These are phyloP conservation scores for Quaeritorhiza haematococci DNA, from an alignment of 371 early-diverging fungal genomes.

Conservation along the genomic window DNA sequence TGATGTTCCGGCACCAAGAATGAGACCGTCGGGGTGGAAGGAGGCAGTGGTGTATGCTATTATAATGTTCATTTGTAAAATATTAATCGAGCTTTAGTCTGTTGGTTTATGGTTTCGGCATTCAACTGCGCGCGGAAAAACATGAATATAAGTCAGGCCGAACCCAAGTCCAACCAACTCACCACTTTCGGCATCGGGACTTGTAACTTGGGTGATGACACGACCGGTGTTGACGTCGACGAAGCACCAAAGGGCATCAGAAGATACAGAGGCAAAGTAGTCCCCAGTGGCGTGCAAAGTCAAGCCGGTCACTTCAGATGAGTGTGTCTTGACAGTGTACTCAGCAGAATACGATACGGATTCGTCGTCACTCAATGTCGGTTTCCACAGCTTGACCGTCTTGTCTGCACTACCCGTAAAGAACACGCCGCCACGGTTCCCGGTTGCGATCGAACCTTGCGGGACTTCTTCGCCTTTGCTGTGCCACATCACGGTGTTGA, in stretches of 20 bases:
- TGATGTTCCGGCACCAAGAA: constrained; percentile 74
- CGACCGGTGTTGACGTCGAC: constrained; percentile 65
- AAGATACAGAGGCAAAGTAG: constrained; percentile 69
- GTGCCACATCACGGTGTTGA: constrained; percentile 65
- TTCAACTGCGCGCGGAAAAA: constrained; percentile 1
- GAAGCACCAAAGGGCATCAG: constrained; percentile 78
- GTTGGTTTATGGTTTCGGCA: no score
- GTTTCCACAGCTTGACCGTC: constrained; percentile 71
- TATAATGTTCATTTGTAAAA: background rate
- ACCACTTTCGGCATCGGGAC: constrained; percentile 33
- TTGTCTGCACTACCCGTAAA: constrained; percentile 78
- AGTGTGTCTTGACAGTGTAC: constrained; percentile 46
- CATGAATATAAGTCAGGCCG: background rate
- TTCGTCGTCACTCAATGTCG: constrained; percentile 32
- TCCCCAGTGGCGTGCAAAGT: constrained; percentile 72
- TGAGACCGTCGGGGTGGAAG: constrained; percentile 91
- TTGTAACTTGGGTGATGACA: constrained; percentile 46
- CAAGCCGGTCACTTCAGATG: constrained; percentile 65
- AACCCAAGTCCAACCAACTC: constrained; percentile 4
- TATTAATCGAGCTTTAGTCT: no score
- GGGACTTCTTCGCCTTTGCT: constrained; percentile 42
- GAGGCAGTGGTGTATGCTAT: constrained; percentile 61
- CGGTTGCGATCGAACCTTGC: background rate
- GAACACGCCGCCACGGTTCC: constrained; percentile 46
- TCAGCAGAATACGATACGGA: constrained; percentile 4